Evolutionary conservation across 371 early-diverging fungal species (phyloP).

Genomic region (Mucor mucedo): DNA sequence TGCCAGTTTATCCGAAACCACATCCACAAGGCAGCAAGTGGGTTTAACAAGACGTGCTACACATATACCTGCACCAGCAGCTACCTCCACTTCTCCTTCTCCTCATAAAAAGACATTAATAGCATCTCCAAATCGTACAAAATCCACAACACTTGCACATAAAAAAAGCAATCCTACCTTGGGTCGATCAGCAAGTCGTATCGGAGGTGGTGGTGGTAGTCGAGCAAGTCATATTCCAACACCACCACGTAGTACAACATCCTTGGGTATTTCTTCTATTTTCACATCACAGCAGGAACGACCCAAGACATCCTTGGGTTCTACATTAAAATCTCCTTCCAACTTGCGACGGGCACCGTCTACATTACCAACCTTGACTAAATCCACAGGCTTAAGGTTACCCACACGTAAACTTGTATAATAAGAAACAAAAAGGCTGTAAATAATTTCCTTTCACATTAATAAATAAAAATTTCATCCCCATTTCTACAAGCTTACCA

Average conservation of each 20-base stretch:
- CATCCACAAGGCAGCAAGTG: conserved; percentile 1
- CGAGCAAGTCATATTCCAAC: conserved; percentile 33
- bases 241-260: conserved; percentile 23
- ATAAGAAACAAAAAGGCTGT: neutral
- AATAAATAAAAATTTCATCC: neutral
- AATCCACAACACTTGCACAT: conserved; percentile 17
- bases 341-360: neutral
- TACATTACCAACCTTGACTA: conserved; percentile 1
- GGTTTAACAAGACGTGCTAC: conserved; percentile 26
- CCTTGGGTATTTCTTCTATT: conserved; percentile 23
- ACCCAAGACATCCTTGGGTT: neutral
- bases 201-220: neutral
- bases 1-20: conserved; percentile 10
- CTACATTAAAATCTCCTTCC: neutral
- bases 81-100: neutral
- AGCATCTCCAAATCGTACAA: conserved; percentile 15
- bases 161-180: neutral
- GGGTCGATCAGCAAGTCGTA: conserved; percentile 4
- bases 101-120: neutral
- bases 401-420: conserved; percentile 2
- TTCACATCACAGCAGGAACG: conserved; percentile 4
- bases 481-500: neutral
- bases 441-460: neutral
- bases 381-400: conserved; percentile 2
- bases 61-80: conserved; percentile 20